These are phyloP conservation scores for Keithomyces neogunnii DNA, from an alignment of 2,329 filamentous ascomycete genomes.

Conservation along the genomic window DNA sequence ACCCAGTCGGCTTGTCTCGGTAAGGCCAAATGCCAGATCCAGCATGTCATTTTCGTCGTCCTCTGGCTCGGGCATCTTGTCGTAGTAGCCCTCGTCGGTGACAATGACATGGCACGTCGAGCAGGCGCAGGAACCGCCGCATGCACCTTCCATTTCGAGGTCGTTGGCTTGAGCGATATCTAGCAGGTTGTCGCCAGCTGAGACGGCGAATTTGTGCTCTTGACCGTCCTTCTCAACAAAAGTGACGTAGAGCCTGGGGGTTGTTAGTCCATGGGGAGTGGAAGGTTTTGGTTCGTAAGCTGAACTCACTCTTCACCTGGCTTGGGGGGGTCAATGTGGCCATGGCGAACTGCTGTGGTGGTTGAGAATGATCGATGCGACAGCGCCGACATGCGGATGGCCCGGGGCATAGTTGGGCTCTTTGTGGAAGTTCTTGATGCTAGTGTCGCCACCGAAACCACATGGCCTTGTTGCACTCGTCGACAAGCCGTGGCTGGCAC, in stretches of 20 bases:
- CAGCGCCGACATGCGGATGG: not conserved
- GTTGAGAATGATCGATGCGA: conserved; percentile 53
- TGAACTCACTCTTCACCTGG: conserved; percentile 80
- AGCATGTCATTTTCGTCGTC: conserved; percentile 87
- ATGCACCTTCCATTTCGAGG: conserved; percentile 97
- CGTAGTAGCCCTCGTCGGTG: conserved; percentile 61
- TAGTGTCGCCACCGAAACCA: conserved; percentile 8
- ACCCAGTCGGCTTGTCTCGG: conserved; percentile 74
- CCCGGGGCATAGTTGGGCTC: not conserved
- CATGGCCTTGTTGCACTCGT: conserved; percentile 17
- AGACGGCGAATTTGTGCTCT: conserved; percentile 68
- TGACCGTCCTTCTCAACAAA: conserved; percentile 88
- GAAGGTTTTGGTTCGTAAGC: not conserved
- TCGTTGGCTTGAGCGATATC: conserved; percentile 94
- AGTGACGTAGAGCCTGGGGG: conserved; percentile 67
- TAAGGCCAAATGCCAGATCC: conserved; percentile 81
- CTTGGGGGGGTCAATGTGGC: conserved; percentile 75
- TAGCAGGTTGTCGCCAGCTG: conserved; percentile 82
- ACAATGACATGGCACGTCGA: conserved; percentile 91
- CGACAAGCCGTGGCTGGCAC: conserved; percentile 21
- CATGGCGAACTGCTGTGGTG: conserved; percentile 55
- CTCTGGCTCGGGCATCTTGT: conserved; percentile 68
- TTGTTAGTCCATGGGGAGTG: not conserved
- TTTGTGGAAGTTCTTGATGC: not conserved
- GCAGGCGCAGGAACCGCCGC: conserved; percentile 88